Conservation (phyloP, 208 protist genomes). For the Wallacemonas sp. region DNA sequence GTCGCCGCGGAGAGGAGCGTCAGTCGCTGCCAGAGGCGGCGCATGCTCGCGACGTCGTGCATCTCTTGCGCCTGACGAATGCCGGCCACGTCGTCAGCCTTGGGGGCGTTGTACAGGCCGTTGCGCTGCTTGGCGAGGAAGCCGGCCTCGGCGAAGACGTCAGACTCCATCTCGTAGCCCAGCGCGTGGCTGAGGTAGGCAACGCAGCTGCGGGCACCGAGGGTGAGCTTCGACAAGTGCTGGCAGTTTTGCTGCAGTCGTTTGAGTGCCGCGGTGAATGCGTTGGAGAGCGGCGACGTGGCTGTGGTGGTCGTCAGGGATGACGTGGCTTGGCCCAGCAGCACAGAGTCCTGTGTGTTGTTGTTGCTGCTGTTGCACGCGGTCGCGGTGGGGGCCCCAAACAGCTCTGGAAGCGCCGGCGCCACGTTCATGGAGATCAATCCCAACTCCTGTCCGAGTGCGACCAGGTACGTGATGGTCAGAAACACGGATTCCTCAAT, state of each 20-base stretch:
- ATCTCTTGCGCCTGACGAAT: constrained; percentile 12
- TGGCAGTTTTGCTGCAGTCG: constrained; percentile 1
- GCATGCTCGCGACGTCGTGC: constrained; percentile 22
- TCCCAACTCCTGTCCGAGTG: constrained; percentile 28
- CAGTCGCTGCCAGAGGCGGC: constrained; percentile 50
- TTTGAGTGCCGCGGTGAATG: background rate
- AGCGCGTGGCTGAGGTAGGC: constrained; percentile 17
- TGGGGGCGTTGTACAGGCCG: background rate
- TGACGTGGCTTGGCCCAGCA: background rate
- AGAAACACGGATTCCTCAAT: constrained; percentile 13
- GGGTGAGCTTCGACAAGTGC: constrained; percentile 10
- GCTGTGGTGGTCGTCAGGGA: too few species aligned
- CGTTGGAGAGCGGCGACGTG: too few species aligned
- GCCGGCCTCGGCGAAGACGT: constrained; percentile 1
- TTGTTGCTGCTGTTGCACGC: too few species aligned
- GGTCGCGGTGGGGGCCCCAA: background rate
- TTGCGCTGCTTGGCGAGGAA: background rate
- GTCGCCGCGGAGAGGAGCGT: constrained; percentile 39
- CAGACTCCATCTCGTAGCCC: background rate
- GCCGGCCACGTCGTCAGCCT: background rate
- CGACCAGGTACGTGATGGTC: constrained; percentile 21
- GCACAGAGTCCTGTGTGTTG: background rate
- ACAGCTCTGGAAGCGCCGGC: constrained; percentile 4
- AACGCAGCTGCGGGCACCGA: constrained; percentile 2
- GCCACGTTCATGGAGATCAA: constrained; percentile 23